Evolutionary conservation across 352 stramenopile genomes (phyloP).

Genomic region (Globisporangium sylvaticum): DNA sequence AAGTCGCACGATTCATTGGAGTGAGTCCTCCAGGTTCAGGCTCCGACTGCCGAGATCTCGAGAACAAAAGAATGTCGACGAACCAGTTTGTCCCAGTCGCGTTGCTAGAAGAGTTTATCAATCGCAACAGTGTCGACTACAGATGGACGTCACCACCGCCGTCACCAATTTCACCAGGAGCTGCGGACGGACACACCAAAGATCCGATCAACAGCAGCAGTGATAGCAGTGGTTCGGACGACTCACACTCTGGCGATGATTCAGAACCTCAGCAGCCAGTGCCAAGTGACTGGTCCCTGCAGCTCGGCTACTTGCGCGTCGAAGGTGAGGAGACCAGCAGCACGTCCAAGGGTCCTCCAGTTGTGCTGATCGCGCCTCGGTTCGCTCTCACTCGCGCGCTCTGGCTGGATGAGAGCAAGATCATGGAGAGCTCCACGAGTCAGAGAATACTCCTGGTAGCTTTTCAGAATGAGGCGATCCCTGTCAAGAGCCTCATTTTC

Average conservation of each 20-base stretch:
- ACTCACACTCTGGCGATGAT: not conserved
- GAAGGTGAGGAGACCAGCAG: not conserved
- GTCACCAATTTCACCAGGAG: not conserved
- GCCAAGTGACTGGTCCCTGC: not conserved
- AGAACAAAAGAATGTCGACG: not conserved
- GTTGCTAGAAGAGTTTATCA: not conserved
- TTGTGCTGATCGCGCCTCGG: constrained; percentile 8
- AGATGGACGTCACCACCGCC: not conserved
- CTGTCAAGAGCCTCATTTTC: constrained; percentile 1
- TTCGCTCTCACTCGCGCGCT: constrained; percentile 2
- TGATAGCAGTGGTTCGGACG: not conserved
- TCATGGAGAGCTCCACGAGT: not conserved
- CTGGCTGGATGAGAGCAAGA: not conserved
- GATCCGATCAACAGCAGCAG: not conserved
- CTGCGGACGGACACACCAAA: too few relatives aligned
- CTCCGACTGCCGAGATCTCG: not conserved
- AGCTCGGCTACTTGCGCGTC: not conserved
- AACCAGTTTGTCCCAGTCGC: not conserved
- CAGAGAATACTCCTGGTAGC: not conserved
- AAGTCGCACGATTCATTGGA: not conserved
- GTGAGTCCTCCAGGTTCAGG: not conserved
- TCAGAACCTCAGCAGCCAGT: not conserved
- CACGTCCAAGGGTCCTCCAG: not conserved
- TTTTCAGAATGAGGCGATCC: constrained; percentile 1
- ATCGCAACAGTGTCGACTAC: not conserved